Base-by-base conservation (phyloP, 2,329 filamentous ascomycete species). In the Aschersonia sp. region DNA sequence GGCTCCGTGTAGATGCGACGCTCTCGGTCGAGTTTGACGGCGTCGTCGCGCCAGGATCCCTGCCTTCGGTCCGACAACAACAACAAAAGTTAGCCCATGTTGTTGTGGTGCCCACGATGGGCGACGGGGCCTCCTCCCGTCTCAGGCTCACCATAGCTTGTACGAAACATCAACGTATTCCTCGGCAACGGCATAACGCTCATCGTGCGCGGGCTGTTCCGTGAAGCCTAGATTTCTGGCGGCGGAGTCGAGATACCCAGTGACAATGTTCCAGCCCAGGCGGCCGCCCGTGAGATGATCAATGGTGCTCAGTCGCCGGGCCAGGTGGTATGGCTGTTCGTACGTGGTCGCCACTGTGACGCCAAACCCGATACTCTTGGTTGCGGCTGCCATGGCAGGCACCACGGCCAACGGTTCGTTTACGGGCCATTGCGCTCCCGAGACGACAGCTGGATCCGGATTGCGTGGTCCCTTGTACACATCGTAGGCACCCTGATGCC, bases 341-440 rank as follows among this genome's bases (percentile, higher is more conserved):
- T 84, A 85, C 0, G 78, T 83, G 0, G 81, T 83, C 1, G 76
- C 74, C 0, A 80, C 72, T 0, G 81, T 84, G 1, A 84, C 76
- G 1, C 81, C 81, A 50, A 85, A 84, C 0, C 74, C 77, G n/a
- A 86, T 72, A 49, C 69, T 82, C 52, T 76, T 72, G 0, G 81
- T 84, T 0, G 69, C 80, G 1, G 80, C 79, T 1, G 81, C 80
- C 79, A 84, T 82, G 2, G 80, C 79, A 2, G 79, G 70, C 0
- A 84, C 68, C 2, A 79, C 70, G 6, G 58, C 52, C 2, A 84
- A 56, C 0, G 81, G 81, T 57, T 85, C 81, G 50, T 82, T 83
- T n/a, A 84, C 77, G 0, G 81, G 81, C 72, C 78, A 84, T 59
- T 85, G 81, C 0, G 80, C 77, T 1, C 78, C 81, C 0, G 77